Evolutionary conservation across 2,329 filamentous ascomycete species (phyloP).

Genomic region (Ceratocystis alfenasii): DNA sequence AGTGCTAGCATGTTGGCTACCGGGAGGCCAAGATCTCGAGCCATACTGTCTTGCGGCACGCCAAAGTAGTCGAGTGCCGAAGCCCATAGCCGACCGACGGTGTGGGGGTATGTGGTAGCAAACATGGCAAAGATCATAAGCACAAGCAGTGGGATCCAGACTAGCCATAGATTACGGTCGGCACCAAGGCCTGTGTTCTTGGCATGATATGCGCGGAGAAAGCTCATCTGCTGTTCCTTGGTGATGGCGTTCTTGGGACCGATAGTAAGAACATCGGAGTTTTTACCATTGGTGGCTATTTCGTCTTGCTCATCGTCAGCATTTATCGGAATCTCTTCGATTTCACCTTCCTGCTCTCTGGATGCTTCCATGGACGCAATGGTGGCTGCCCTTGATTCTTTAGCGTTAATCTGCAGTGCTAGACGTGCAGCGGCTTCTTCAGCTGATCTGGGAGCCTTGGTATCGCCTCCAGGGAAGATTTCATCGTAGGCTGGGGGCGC

Average conservation of each 20-base stretch:
- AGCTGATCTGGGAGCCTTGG: conserved; percentile 38
- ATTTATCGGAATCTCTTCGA: conserved; percentile 38
- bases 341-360: conserved; percentile 25
- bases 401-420: conserved; percentile 17
- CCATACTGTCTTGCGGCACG: conserved; percentile 21
- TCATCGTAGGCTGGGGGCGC: conserved; percentile 69
- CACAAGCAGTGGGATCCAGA: conserved; percentile 44
- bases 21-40: conserved; percentile 22
- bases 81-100: conserved; percentile 24
- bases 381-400: conserved; percentile 32
- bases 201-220: conserved; percentile 48
- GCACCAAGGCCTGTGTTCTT: conserved; percentile 52
- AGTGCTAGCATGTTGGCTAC: conserved; percentile 19
- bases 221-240: conserved; percentile 51
- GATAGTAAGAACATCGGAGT: conserved; percentile 41
- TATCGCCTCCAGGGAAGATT: conserved; percentile 50
- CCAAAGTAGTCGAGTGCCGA: conserved; percentile 21
- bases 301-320: conserved; percentile 29
- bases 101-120: conserved; percentile 33
- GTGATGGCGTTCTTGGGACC: conserved; percentile 53
- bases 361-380: conserved; percentile 29
- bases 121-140: conserved; percentile 33
- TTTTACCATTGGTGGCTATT: conserved; percentile 25
- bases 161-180: conserved; percentile 55
- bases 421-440: conserved; percentile 39